Evolutionary conservation across 2,329 filamentous ascomycete genomes (phyloP), one percentile per base, ranked within the genome.

Genomic region (Sporothrix brasiliensis): DNA sequence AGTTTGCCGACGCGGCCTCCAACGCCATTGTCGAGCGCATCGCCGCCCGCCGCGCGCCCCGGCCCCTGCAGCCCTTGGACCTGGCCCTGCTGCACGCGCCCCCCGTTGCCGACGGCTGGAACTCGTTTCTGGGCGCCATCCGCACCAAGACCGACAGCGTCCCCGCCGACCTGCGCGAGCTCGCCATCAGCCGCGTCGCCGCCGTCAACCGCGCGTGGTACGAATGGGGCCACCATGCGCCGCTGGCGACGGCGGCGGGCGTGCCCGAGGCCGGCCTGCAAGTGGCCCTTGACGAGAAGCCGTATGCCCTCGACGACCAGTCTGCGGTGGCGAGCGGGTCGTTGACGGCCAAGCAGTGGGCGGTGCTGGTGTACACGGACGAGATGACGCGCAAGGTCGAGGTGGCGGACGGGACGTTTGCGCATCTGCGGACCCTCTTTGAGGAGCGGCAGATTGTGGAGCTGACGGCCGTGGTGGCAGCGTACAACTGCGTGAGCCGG

Each of bases 401-500:
- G 67, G 92, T 97, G 7, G 79, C 82, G 14, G 90, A 95, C 65
- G 85, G 82, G 71, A 86, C 91, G 1, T 94, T 94, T 80, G 86
- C 78, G 41, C 80, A 81, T 74, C 74, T 96, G 73, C 90, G 85
- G 80, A 78, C 73, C 14, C 76, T 85, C 49, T 93, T 94, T 74
- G 84, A 77, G 30, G 90, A 94, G 73, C 84, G 86, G 76, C 91
- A 94, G 80, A 83, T 94, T 67, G 91, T 96, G 16, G 93, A 96
- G 82, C 85, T 95, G 73, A 94, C 91, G 58, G 88, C 91, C 44
- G 94, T 91, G 27, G 86, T 92, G 74, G 91, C 91, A 14, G 88
- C 87, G 69, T 96, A 96, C 78, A 96, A 96, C 78, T 94, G 91
- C 77, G 92, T 96, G 19, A 93, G 91, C 78, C 86, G 92, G 41